Base-by-base conservation (phyloP, 129 eudicot species). In the Pulicaria dysenterica region DNA sequence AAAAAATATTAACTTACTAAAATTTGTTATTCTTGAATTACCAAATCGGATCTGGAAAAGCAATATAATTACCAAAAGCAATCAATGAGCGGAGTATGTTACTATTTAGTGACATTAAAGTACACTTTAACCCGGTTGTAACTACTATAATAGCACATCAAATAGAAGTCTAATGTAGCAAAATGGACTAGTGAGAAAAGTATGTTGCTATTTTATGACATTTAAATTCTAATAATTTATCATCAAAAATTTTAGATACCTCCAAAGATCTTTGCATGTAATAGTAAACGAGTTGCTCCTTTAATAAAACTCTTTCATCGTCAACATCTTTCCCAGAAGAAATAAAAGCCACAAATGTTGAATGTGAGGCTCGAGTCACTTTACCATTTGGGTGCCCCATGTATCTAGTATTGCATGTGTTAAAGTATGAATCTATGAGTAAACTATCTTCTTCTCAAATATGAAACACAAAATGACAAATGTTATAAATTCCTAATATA, bases 251-350 rank as follows among this genome's bases (percentile, higher is more conserved):
- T 69, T 8, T 4, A 39, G 17, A 36, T 91, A 95, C 99, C 99
- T 90, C 96, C 68, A 95, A 80, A 17, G 99, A 88, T 85, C 97
- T 90, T 80, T 88, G 90, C 76, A 95, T 79, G 84, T 95, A 95
- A 80, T 88, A 95, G 83, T 88, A 95, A 73, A 88, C 96, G 61
- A 95, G 96, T 58, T 88, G 91, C 80, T 95, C 99, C 87, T 95
- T 95, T 39, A 91, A 70, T 55, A 71, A n/a, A 72, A 69, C 81
- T 76, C 95, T 82, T 49, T 95, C 99, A 36, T 82, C 75, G 37
- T 67, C 71, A 34, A 62, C 72, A 51, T 91, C 97, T 73, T 88
- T 84, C 47, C 89, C 97, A 4, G 99, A 88, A 73, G 99, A 86
- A 51, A 90, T 41, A 47, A 95, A 95, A 50, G 99, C 92, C 72